A percentile compares a stretch with the other conserved stretches of the same genome.
These are phyloP conservation scores for Clarkia xantiana DNA, from an alignment of 345 rosid species.

Conservation along the genomic window DNA sequence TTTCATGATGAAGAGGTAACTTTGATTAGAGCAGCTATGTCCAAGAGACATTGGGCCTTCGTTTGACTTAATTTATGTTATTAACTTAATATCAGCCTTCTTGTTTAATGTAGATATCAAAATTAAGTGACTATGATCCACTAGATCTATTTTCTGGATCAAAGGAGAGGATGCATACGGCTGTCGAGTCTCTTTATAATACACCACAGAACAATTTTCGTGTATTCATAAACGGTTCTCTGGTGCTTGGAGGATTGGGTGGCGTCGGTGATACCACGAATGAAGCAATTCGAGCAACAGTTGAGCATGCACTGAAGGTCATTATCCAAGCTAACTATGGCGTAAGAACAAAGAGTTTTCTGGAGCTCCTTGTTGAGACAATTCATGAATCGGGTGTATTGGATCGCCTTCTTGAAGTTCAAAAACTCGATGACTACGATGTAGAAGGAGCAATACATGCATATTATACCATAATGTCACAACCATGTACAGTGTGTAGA, in stretches of 20 bases:
- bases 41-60: too few relatives aligned
- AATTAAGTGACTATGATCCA: conserved; percentile 67
- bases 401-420: conserved; percentile 63
- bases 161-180: conserved; percentile 48
- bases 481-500: conserved; percentile 55
- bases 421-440: conserved; percentile 56
- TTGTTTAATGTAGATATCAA: conserved; percentile 36
- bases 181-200: conserved; percentile 47
- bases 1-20: conserved; percentile 49
- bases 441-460: conserved; percentile 93
- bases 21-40: background rate
- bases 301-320: conserved; percentile 47
- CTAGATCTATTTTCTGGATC: conserved; percentile 88
- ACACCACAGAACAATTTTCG: conserved; percentile 87
- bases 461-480: conserved; percentile 50
- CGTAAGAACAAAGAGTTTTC: conserved; percentile 31
- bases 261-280: conserved; percentile 38
- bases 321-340: conserved; percentile 45
- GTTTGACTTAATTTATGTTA: background rate
- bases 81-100: background rate
- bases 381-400: conserved; percentile 41
- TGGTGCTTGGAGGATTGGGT: conserved; percentile 64
- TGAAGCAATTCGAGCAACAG: conserved; percentile 22
- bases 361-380: conserved; percentile 58
- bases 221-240: conserved; percentile 71